Evolutionary conservation across 768 basidiomycete species (phyloP).

Genomic region (Leccinellum luteum): DNA sequence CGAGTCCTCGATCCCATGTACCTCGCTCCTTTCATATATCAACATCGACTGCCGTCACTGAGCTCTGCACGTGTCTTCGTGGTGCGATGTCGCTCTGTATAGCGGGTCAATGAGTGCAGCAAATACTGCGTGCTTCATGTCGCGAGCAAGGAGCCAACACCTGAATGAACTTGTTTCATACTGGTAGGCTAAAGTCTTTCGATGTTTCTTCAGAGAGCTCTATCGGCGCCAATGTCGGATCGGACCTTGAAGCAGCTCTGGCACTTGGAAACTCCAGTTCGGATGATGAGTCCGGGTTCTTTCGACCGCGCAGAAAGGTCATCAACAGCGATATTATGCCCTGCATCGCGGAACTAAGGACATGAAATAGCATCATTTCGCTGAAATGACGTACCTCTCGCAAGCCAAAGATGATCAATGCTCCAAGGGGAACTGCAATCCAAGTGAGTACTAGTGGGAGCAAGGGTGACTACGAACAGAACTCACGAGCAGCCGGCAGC

Average conservation of each 20-base stretch:
- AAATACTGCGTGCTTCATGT: constrained; percentile 3
- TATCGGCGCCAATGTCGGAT: constrained; percentile 2
- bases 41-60: constrained; percentile 5
- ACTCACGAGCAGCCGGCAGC: constrained; percentile 49
- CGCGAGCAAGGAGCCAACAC: background rate
- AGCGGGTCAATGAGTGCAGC: background rate
- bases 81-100: background rate
- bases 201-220: constrained; percentile 1
- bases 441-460: constrained; percentile 1
- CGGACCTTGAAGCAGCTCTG: constrained; percentile 17
- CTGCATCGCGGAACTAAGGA: constrained; percentile 22
- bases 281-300: constrained; percentile 3
- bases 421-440: constrained; percentile 46
- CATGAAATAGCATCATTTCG: background rate
- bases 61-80: background rate
- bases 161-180: constrained; percentile 7
- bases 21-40: constrained; percentile 13
- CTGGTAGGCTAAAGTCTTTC: constrained; percentile 2
- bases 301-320: constrained; percentile 2
- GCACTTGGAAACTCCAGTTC: constrained; percentile 25
- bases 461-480: background rate
- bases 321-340: constrained; percentile 39
- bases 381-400: constrained; percentile 38
- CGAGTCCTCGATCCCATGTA: constrained; percentile 20
- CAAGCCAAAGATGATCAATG: constrained; percentile 47